Evolutionary conservation across 2,329 filamentous ascomycete genomes (phyloP), one percentile per base, ranked within the genome.

Genomic region (Talaromyces islandicus): DNA sequence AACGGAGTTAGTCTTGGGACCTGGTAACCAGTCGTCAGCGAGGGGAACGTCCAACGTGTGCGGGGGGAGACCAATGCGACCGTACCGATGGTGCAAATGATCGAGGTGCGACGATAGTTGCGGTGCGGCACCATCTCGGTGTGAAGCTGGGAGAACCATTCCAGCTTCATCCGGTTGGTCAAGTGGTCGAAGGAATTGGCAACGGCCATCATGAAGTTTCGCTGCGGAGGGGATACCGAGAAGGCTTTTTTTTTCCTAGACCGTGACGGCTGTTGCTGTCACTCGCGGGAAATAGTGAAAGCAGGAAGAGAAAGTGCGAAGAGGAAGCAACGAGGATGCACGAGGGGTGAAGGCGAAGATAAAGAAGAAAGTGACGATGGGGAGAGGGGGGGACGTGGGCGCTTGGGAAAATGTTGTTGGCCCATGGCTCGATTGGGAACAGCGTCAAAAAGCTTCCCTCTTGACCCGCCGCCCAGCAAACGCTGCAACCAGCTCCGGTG

Each of bases 1-100:
- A 61, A 92, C 88, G 41, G 91, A 96, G 85, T 99, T 99, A 70
- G 94, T 99, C 88, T 97, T 99, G 75, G 94, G 94, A 64, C 94
- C 84, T 85, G 66, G 59, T 30, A 48, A 63, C 21, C 43, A 55
- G 27, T 51, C 64, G 59, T 64, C 38, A 59, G 60, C 55, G 65
- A 72, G 62, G 73, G 68, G 61, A 63, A 27, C 41, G 29, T 52
- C 43, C 48, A 56, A 24, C 52, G 27, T 14, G 5, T 29, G 55
- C 32, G 46, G 48, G 24, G 24, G 19, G 56, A 48, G 30, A 52
- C 30, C 52, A 54, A 54, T 52, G 50, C 11, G 57, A 48, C 43
- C 81, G 71, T 77, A 86, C 84, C 94, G 76, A 99, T 97, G 71
- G 94, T 97, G 83, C 93, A 92, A 80, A 99, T 97, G 82, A 99